Evolutionary conservation across 257 asterid species (phyloP).

Genomic region (Eustoma russellianum): DNA sequence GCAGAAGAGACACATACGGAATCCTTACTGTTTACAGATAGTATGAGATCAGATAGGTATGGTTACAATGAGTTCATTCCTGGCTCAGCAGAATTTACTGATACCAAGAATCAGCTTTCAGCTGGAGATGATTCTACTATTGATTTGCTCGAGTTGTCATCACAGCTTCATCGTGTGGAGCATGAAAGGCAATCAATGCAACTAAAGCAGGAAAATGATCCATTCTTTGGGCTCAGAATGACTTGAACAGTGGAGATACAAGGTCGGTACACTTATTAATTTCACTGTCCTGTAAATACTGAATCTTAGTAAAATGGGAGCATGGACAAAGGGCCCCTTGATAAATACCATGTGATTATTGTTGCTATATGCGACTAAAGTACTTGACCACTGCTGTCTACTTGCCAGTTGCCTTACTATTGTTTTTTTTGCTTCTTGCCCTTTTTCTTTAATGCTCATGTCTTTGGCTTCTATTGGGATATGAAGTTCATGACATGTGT

Average conservation of each 20-base stretch:
- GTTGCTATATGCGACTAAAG: no score
- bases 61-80: constrained; percentile 14
- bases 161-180: constrained; percentile 38
- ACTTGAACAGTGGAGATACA: constrained; percentile 4
- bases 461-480: no score
- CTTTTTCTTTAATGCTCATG: no score
- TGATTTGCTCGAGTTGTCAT: constrained; percentile 27
- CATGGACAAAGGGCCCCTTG: no score
- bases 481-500: no score
- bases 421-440: no score
- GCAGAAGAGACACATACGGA: constrained; percentile 17
- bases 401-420: no score
- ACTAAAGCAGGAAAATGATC: constrained; percentile 21
- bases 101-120: constrained; percentile 14
- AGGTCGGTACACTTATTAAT: no score
- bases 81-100: constrained; percentile 12
- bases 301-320: no score
- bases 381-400: no score
- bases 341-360: no score
- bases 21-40: constrained; percentile 19
- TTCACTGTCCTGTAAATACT: no score
- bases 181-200: constrained; percentile 23
- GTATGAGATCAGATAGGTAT: constrained; percentile 7
- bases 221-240: constrained; percentile 25
- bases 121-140: constrained; percentile 25